Evolutionary conservation across 768 basidiomycete species (phyloP), one percentile per base, ranked within the genome.

Genomic region (Amanita thiersii): DNA sequence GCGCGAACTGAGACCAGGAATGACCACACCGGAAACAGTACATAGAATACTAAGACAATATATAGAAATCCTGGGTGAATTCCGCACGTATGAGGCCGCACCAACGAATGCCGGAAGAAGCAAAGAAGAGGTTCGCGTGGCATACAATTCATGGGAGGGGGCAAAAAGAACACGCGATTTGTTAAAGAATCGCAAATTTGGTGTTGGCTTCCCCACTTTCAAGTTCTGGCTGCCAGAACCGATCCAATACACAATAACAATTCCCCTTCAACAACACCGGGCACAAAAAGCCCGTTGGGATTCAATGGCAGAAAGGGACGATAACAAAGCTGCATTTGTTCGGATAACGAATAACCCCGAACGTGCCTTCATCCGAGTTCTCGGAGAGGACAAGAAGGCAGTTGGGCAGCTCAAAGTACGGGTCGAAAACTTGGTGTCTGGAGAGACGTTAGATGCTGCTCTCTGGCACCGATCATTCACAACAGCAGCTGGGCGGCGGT

Each of bases 331-430:
- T 11, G 61, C 63, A 0, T 62, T 61, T 26, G 52, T 72, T 14
- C 42, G 54, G 25, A 52, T 69, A 3, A 43, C 43, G 3, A 45
- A 50, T 2, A 51, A 47, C 7, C 47, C 37, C 23, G 35, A 35
- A 14, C 44, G 45, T 3, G 62, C 70, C 35, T 56, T 58, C n/a
- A 63, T 80, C 29, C 64, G 58, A 2, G 62, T 79, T n/a, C 50
- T 61, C 1, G 78, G 79, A 0, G 61, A 70, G 11, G 70, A 72
- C 39, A 73, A 75, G 56, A 69, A 72, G 48, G 66, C 66, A 1
- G 65, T 72, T 1, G 79, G 79, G 1, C 63, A 70, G 3, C 49
- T 81, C 44, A 81, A 79, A 57, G 79, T 80, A 10, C 60, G 77
- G 39, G 73, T 75, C 0, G 79, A 81, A 53, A 69, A 60, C 40